Conservation (phyloP, 164 flowering plant species). For the Vitis rotundifolia region DNA sequence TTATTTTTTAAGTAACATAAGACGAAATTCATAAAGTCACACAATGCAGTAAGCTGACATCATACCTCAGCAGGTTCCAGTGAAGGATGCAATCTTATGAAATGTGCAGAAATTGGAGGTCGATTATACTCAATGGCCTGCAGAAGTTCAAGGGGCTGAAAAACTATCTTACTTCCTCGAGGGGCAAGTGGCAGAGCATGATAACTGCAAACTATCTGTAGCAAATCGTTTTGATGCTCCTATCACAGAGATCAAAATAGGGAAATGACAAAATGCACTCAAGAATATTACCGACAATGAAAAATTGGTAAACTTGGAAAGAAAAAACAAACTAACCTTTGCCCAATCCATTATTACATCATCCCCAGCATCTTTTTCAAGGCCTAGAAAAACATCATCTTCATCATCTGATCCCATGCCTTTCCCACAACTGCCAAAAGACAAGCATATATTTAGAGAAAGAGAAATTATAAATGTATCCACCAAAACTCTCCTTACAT, state of each 20-base stretch:
- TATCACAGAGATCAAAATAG: constrained; percentile 23
- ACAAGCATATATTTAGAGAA: constrained; percentile 16
- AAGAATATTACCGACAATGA: neutral
- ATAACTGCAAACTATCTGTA: constrained; percentile 83
- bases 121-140: constrained; percentile 75
- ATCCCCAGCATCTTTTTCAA: constrained; percentile 41
- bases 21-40: neutral
- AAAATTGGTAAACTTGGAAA: neutral
- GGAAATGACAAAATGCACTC: constrained; percentile 2
- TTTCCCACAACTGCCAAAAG: constrained; percentile 85
- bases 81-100: constrained; percentile 20
- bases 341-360: constrained; percentile 78
- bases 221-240: constrained; percentile 77
- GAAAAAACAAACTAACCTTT: constrained; percentile 45
- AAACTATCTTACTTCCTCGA: constrained; percentile 63
- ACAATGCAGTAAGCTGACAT: neutral
- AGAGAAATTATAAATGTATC: no score
- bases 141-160: constrained; percentile 84
- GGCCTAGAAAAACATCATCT: constrained; percentile 45
- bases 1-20: neutral
- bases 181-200: constrained; percentile 63
- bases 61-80: constrained; percentile 56
- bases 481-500: no score
- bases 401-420: constrained; percentile 73
- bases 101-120: constrained; percentile 50